A percentile compares a stretch with the other conserved stretches of the same genome.
phyloP scores from a whole-genome alignment of 345 rosid genomes.

The Populus pruinosa region DNA sequence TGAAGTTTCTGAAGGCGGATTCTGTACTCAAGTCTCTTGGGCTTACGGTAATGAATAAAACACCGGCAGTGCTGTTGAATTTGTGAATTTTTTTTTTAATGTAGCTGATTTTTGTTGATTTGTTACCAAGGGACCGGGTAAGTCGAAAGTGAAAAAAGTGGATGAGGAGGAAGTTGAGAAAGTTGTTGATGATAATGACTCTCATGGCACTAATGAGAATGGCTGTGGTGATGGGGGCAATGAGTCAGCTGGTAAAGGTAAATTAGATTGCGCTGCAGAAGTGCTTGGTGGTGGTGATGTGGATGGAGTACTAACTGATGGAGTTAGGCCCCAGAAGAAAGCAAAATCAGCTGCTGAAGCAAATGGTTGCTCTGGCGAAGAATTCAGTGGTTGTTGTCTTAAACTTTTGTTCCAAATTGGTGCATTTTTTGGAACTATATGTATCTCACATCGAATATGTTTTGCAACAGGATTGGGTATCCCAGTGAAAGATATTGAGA shows the following conservation, averaged over 20 bases:
- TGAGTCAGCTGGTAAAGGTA: conserved; percentile 29
- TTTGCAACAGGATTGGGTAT: conserved; percentile 35
- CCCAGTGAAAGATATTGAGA: conserved; percentile 29
- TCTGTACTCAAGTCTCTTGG: conserved; percentile 64
- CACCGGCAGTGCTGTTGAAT: neutral
- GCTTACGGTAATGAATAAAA: conserved; percentile 50
- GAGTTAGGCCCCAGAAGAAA: conserved; percentile 62
- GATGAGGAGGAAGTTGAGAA: conserved; percentile 36
- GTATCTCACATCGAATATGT: conserved; percentile 11
- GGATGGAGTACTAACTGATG: conserved; percentile 36
- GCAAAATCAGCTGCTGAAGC: conserved; percentile 48
- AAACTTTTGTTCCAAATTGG: neutral
- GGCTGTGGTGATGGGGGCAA: conserved; percentile 19
- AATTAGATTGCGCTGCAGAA: conserved; percentile 30
- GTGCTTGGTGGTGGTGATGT: conserved; percentile 25
- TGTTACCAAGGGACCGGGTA: conserved; percentile 40
- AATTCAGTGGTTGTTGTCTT: conserved; percentile 37
- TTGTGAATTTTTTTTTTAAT: neutral
- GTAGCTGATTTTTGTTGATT: neutral
- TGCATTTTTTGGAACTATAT: neutral
- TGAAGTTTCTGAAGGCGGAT: conserved; percentile 74
- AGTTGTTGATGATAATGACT: conserved; percentile 12
- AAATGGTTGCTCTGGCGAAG: conserved; percentile 32
- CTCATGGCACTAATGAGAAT: conserved; percentile 30
- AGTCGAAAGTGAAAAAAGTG: conserved; percentile 39